Conservation (phyloP, 306 rosid genomes). For the Fragaria ananassa region DNA sequence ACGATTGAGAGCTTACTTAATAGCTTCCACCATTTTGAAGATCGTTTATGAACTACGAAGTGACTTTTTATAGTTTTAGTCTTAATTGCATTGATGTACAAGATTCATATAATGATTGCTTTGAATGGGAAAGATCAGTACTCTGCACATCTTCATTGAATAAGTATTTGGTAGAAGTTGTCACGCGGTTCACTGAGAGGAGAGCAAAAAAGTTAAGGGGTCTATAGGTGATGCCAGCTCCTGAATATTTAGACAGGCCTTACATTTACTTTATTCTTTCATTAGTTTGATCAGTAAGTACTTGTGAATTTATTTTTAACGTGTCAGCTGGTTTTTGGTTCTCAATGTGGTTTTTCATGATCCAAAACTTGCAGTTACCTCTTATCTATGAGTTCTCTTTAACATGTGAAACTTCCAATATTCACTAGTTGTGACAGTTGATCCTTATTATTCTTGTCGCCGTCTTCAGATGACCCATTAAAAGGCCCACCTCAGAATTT, state of each 20-base stretch:
- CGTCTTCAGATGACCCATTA: constrained; percentile 36
- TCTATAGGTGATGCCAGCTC: background rate
- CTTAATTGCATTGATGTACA: background rate
- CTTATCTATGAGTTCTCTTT: background rate
- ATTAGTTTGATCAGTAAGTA: background rate
- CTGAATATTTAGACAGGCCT: background rate
- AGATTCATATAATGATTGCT: background rate
- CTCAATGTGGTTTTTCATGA: background rate
- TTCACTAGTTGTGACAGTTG: background rate
- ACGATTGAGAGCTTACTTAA: background rate
- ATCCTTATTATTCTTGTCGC: constrained; percentile 4
- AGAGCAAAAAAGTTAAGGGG: background rate
- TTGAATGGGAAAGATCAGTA: background rate
- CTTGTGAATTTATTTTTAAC: background rate
- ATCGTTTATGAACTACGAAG: background rate
- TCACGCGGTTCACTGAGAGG: background rate
- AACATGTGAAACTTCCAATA: background rate
- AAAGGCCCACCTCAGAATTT: constrained; percentile 30
- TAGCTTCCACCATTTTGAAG: background rate
- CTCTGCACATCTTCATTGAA: background rate
- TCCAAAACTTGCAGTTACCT: background rate
- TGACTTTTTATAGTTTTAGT: background rate
- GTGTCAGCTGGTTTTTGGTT: background rate
- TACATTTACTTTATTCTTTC: background rate
- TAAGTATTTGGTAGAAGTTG: background rate